Percentiles rank a stretch among this genome's conserved stretches.
phyloP scores from a whole-genome alignment of 78 protist genomes.

The Dictyostelium purpureum region DNA sequence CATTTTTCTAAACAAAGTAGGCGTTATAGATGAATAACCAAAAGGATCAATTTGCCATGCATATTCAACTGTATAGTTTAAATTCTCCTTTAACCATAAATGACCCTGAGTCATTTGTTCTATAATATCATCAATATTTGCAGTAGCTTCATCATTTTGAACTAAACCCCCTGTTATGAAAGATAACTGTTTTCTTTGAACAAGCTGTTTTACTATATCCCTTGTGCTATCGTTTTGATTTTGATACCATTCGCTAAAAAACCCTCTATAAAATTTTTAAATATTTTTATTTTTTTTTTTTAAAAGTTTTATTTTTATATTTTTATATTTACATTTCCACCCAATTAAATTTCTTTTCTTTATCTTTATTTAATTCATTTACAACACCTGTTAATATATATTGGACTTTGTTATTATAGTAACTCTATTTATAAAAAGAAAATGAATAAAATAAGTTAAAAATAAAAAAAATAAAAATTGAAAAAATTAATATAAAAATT shows the following conservation, averaged over 20 bases:
- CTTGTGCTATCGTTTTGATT: not conserved
- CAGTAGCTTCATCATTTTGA: slow-evolving; percentile 87
- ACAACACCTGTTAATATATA: not conserved
- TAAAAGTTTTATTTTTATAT: too few relatives aligned
- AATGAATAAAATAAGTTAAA: not conserved
- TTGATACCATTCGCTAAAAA: slow-evolving; percentile 79
- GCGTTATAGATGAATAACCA: slow-evolving; percentile 75
- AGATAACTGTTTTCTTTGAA: slow-evolving; percentile 61
- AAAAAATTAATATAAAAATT: not conserved
- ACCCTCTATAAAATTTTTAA: too few relatives aligned
- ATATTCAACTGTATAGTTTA: slow-evolving; percentile 39
- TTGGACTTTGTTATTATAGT: not conserved
- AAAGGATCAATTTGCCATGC: slow-evolving; percentile 94
- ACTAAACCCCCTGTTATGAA: slow-evolving; percentile 86
- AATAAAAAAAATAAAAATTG: not conserved
- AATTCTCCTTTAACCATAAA: slow-evolving; percentile 38
- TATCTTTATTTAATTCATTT: not conserved
- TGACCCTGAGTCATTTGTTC: slow-evolving; percentile 91
- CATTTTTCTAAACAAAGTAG: slow-evolving; percentile 1
- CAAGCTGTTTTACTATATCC: not conserved
- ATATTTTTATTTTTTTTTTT: too few relatives aligned
- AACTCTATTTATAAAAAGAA: not conserved
- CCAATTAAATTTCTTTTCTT: slow-evolving; percentile 22
- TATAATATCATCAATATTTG: slow-evolving; percentile 39
- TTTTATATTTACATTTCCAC: not conserved